phyloP scores from a whole-genome alignment of 2,329 filamentous ascomycete species.

The Cryphonectria naterciae region DNA sequence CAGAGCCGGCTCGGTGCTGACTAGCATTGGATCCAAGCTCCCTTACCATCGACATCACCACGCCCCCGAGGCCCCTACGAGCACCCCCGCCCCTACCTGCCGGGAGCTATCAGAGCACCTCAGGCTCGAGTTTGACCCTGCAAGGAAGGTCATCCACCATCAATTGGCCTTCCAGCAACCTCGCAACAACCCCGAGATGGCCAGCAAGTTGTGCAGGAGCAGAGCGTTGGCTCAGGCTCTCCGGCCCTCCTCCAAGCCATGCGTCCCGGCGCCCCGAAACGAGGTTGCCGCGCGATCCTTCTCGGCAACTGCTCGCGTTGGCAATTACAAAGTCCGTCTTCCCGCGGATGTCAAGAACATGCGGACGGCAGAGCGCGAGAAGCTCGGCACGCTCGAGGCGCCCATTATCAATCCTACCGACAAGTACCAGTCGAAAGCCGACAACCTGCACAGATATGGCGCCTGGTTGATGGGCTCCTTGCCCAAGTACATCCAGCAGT shows the following conservation, averaged over 20 bases:
- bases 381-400: slow-evolving; percentile 68
- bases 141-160: slow-evolving; percentile 28
- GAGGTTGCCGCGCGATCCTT: slow-evolving; percentile 52
- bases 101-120: slow-evolving; percentile 16
- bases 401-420: slow-evolving; percentile 90
- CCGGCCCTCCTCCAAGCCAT: slow-evolving; percentile 53
- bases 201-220: slow-evolving; percentile 62
- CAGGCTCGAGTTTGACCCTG: slow-evolving; percentile 7
- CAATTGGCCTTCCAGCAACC: slow-evolving; percentile 51
- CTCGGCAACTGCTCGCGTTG: slow-evolving; percentile 50
- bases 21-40: slow-evolving; percentile 14
- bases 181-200: slow-evolving; percentile 51
- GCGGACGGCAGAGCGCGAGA: slow-evolving; percentile 64
- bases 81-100: neutral
- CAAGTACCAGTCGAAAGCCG: slow-evolving; percentile 86
- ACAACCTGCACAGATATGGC: slow-evolving; percentile 90
- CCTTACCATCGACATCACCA: slow-evolving; percentile 28
- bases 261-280: slow-evolving; percentile 44
- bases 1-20: neutral
- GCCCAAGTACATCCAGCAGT: slow-evolving; percentile 98
- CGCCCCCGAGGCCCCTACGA: slow-evolving; percentile 6
- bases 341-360: slow-evolving; percentile 68
- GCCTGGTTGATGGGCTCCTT: slow-evolving; percentile 95
- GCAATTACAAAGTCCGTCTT: slow-evolving; percentile 54
- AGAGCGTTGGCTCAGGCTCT: slow-evolving; percentile 60